Evolutionary conservation across 2,329 filamentous ascomycete genomes (phyloP).

Genomic region (Diaporthe sp.): DNA sequence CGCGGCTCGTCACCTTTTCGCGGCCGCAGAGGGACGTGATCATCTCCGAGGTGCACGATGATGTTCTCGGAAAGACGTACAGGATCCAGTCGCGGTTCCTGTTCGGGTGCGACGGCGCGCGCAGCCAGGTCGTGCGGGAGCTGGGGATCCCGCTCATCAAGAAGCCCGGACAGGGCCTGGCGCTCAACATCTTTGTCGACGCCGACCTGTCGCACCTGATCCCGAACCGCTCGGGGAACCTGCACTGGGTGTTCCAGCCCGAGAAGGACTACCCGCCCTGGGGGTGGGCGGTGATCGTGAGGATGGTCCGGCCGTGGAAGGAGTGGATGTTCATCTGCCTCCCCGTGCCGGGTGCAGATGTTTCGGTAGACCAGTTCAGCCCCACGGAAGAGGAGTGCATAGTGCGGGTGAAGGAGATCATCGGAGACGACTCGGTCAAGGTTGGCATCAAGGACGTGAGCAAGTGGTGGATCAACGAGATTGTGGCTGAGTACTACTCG

Average conservation of each 20-base stretch:
- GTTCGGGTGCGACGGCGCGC: slow-evolving; percentile 68
- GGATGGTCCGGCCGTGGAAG: slow-evolving; percentile 75
- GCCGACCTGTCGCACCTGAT: slow-evolving; percentile 65
- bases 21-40: slow-evolving; percentile 41
- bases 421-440: slow-evolving; percentile 67
- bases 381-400: slow-evolving; percentile 63
- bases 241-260: slow-evolving; percentile 73
- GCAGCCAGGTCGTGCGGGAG: slow-evolving; percentile 55
- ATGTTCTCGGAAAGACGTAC: slow-evolving; percentile 25
- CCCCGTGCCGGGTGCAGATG: slow-evolving; percentile 55
- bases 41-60: slow-evolving; percentile 39
- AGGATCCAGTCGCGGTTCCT: slow-evolving; percentile 65
- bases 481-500: slow-evolving; percentile 69
- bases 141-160: slow-evolving; percentile 53
- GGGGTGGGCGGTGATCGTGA: slow-evolving; percentile 63
- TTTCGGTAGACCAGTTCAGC: slow-evolving; percentile 51
- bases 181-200: slow-evolving; percentile 57
- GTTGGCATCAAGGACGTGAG: slow-evolving; percentile 67
- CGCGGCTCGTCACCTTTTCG: slow-evolving; percentile 53
- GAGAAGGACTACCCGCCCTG: slow-evolving; percentile 65
- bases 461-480: slow-evolving; percentile 74
- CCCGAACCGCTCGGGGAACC: slow-evolving; percentile 66
- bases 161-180: slow-evolving; percentile 53
- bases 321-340: slow-evolving; percentile 74
- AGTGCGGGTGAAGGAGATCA: slow-evolving; percentile 60